Conservation (phyloP, 2,329 filamentous ascomycete species). For the Ceratocystiopsis brevicomis region DNA sequence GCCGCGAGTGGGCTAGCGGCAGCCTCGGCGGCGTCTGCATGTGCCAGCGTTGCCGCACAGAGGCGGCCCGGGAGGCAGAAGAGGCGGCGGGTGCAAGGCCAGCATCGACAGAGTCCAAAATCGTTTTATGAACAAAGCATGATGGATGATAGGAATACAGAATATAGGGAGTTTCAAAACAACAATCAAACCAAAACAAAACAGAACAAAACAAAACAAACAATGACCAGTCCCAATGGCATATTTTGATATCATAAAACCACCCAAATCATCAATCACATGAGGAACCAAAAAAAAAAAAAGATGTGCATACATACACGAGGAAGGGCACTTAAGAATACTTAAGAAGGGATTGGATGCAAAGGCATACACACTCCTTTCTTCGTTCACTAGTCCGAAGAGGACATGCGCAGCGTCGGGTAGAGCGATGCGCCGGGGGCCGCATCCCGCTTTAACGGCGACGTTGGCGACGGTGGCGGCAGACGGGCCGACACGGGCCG, state of each 20-base stretch:
- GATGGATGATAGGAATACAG: not conserved
- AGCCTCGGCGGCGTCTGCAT: slow-evolving; percentile 78
- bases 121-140: too few species aligned
- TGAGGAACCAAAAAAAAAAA: too few species aligned
- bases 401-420: slow-evolving; percentile 7
- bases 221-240: too few species aligned
- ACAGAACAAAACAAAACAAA: not conserved
- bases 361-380: not conserved
- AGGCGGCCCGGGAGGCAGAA: slow-evolving; percentile 25
- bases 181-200: not conserved
- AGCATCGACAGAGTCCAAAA: not conserved
- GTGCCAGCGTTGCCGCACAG: slow-evolving; percentile 64
- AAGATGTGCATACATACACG: too few species aligned
- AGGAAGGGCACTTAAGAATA: too few species aligned
- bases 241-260: too few species aligned
- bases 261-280: too few species aligned
- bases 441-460: slow-evolving; percentile 3
- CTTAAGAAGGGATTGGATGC: not conserved
- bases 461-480: not conserved
- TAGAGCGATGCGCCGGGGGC: slow-evolving; percentile 5
- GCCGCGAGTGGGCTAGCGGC: slow-evolving; percentile 75
- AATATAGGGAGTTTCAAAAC: not conserved
- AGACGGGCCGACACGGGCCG: slow-evolving; percentile 13
- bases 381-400: too few species aligned
- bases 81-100: slow-evolving; percentile 3